Evolutionary conservation across 352 stramenopile species (phyloP).

Genomic region (Thalassiosira oceanica): DNA sequence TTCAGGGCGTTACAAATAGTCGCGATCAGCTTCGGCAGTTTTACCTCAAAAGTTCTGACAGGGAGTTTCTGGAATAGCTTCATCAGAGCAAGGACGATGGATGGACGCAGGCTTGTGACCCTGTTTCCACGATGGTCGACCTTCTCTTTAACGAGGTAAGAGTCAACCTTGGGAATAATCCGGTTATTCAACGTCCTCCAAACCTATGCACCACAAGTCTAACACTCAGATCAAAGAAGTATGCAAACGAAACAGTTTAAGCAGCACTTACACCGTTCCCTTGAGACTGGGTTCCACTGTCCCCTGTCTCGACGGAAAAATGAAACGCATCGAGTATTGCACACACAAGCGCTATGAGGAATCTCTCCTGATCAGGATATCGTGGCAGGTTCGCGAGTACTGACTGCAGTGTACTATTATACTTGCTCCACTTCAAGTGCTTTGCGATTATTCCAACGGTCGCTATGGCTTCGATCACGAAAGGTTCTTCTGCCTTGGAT

Average conservation of each 20-base stretch:
- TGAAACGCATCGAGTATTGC: constrained; percentile 94
- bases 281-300: constrained; percentile 9
- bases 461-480: constrained; percentile 90
- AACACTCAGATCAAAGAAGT: constrained; percentile 1
- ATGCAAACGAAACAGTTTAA: constrained; percentile 6
- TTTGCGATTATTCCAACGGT: constrained; percentile 88
- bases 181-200: constrained; percentile 80
- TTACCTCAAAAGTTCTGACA: constrained; percentile 86
- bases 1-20: constrained; percentile 82
- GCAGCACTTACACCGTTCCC: constrained; percentile 23
- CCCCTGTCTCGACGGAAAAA: constrained; percentile 82
- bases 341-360: constrained; percentile 87
- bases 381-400: constrained; percentile 87
- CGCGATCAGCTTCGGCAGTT: constrained; percentile 93
- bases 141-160: constrained; percentile 80
- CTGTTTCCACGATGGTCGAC: constrained; percentile 81
- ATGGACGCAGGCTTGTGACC: constrained; percentile 88
- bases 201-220: constrained; percentile 27
- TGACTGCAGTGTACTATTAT: constrained; percentile 88
- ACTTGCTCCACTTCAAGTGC: constrained; percentile 95
- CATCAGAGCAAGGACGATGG: constrained; percentile 92
- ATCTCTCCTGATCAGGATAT: constrained; percentile 89
- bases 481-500: constrained; percentile 89
- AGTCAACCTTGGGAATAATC: constrained; percentile 83
- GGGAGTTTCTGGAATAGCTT: constrained; percentile 94